phyloP scores from a whole-genome alignment of 2,329 filamentous ascomycete species.

The Paracoccidioides brasiliensis region DNA sequence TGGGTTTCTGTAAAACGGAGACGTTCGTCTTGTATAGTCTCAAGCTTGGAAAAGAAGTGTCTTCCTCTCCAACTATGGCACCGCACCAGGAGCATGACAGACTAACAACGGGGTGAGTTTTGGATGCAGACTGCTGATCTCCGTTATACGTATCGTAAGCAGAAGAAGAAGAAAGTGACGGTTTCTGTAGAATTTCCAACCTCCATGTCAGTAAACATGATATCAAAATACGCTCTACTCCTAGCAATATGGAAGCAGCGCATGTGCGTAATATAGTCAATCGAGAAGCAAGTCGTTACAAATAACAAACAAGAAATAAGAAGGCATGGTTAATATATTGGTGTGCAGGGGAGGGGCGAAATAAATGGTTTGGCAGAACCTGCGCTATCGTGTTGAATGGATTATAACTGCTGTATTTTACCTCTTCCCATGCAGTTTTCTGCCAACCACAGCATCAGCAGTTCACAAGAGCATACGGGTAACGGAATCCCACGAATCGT shows the following conservation, averaged over 20 bases:
- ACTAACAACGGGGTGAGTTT: conserved; percentile 20
- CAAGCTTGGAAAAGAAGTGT: conserved; percentile 17
- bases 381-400: too few species aligned
- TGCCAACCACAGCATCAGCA: too few species aligned
- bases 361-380: too few species aligned
- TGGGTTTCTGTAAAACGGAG: conserved; percentile 13
- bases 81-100: conserved; percentile 22
- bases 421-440: too few species aligned
- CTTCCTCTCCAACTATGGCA: conserved; percentile 27
- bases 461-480: too few species aligned
- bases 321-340: not conserved
- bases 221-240: not conserved
- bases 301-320: not conserved
- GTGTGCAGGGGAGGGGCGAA: not conserved
- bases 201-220: not conserved
- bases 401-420: too few species aligned
- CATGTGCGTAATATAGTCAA: not conserved
- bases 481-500: too few species aligned
- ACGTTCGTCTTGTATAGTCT: conserved; percentile 40
- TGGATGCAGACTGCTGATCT: conserved; percentile 19
- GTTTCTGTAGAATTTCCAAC: not conserved
- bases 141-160: not conserved
- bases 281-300: not conserved
- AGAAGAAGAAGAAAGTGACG: not conserved
- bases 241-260: too few species aligned